These are phyloP conservation scores for Exophiala aquamarina DNA, from an alignment of 2,329 filamentous ascomycete species.

Conservation along the genomic window DNA sequence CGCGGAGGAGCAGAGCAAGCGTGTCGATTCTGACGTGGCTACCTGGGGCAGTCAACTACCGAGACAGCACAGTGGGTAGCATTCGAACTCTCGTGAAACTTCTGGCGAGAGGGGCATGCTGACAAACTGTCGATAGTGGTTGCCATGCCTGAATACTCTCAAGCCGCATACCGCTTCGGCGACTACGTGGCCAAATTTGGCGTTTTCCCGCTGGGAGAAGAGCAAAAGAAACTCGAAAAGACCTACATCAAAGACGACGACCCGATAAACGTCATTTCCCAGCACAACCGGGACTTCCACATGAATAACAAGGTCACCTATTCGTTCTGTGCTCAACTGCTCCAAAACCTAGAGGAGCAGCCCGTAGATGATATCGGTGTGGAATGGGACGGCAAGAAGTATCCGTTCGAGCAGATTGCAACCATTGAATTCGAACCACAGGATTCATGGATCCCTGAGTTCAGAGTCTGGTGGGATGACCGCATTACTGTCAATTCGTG, in stretches of 20 bases:
- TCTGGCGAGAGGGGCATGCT: no score
- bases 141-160: slow-evolving; percentile 23
- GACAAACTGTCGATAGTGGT: slow-evolving; percentile 15
- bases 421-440: slow-evolving; percentile 22
- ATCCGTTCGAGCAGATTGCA: slow-evolving; percentile 73
- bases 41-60: slow-evolving; percentile 13
- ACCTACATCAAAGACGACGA: slow-evolving; percentile 18
- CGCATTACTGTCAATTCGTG: slow-evolving; percentile 22
- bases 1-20: slow-evolving; percentile 15
- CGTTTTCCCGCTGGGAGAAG: slow-evolving; percentile 18
- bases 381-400: slow-evolving; percentile 97
- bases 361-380: slow-evolving; percentile 75
- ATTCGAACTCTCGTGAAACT: no score
- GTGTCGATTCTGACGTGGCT: slow-evolving; percentile 20
- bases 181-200: slow-evolving; percentile 23
- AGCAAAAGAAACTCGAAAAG: slow-evolving; percentile 18
- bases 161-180: slow-evolving; percentile 23
- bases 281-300: slow-evolving; percentile 21
- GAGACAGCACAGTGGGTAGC: slow-evolving; percentile 16
- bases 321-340: slow-evolving; percentile 24
- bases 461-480: slow-evolving; percentile 22
- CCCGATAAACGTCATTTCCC: slow-evolving; percentile 21
- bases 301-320: slow-evolving; percentile 23
- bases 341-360: slow-evolving; percentile 29
- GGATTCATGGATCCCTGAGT: slow-evolving; percentile 21